Evolutionary conservation across 192 early-diverging fungal genomes (phyloP).

Genomic region (Allomyces macrogynus): DNA sequence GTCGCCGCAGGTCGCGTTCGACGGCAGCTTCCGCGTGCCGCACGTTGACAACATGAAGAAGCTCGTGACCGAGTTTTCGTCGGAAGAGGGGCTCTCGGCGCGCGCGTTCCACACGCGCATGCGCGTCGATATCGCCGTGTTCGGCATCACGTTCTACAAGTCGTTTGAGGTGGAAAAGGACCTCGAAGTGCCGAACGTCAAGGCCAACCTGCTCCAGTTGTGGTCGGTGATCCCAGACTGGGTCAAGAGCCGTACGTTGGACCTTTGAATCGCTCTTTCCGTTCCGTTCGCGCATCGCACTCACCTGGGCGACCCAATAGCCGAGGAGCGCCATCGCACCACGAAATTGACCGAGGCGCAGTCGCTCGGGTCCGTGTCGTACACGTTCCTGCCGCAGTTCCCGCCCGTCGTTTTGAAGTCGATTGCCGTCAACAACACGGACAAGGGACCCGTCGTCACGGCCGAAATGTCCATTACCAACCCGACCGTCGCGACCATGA

Average conservation of each 20-base stretch:
- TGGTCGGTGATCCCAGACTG: background rate
- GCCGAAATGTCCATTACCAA: background rate
- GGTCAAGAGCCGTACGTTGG: background rate
- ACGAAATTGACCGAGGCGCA: too few relatives aligned
- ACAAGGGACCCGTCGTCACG: background rate
- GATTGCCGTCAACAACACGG: background rate
- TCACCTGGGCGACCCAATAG: too few relatives aligned
- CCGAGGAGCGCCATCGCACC: background rate
- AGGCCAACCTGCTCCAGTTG: background rate
- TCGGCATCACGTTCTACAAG: constrained; percentile 1
- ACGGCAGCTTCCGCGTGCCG: background rate
- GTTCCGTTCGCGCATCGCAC: too few relatives aligned
- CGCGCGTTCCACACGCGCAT: background rate
- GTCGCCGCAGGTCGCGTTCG: background rate
- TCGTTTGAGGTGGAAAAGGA: background rate
- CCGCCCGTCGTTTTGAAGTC: background rate
- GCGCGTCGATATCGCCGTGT: background rate
- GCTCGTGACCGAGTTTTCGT: background rate
- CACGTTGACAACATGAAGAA: background rate
- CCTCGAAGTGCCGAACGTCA: background rate
- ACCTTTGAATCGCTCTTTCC: too few relatives aligned
- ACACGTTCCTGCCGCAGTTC: background rate
- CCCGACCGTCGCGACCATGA: background rate
- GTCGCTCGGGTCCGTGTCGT: background rate
- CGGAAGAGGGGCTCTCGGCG: background rate